A percentile compares a stretch with the other conserved stretches of the same genome.
Conservation (phyloP, 495 filamentous ascomycete species). For the Hypoxylon lienhwacheense region DNA sequence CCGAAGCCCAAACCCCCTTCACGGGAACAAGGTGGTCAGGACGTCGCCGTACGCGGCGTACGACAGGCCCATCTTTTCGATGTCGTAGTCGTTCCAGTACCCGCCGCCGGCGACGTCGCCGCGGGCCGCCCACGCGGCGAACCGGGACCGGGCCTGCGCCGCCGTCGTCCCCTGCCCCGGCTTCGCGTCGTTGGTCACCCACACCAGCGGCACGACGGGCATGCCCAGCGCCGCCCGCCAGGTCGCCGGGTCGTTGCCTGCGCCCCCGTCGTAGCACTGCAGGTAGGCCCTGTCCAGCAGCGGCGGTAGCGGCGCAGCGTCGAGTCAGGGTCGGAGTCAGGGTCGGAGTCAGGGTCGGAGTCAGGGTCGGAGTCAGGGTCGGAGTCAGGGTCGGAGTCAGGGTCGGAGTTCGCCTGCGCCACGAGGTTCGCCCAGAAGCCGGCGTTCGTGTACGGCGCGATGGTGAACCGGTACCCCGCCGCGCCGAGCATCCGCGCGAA, state of each 20-base stretch:
- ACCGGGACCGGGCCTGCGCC: constrained; percentile 40
- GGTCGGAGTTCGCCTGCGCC: constrained; percentile 37
- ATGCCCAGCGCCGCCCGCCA: constrained; percentile 44
- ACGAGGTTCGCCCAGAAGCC: constrained; percentile 40
- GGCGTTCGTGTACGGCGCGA: constrained; percentile 45
- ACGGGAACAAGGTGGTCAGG: constrained; percentile 41
- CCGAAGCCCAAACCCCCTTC: no score
- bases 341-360: no score
- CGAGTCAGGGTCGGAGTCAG: no score
- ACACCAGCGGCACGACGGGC: constrained; percentile 49
- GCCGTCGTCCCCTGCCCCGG: constrained; percentile 42
- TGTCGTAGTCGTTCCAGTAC: constrained; percentile 52
- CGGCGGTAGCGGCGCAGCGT: no score
- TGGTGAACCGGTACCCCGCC: constrained; percentile 46
- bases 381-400: no score
- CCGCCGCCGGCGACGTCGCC: constrained; percentile 44
- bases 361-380: no score
- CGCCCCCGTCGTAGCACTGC: constrained; percentile 49
- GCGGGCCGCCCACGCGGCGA: constrained; percentile 38
- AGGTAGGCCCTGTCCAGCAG: constrained; percentile 46
- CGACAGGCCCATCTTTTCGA: constrained; percentile 48
- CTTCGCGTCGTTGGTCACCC: constrained; percentile 51
- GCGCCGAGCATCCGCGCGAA: constrained; percentile 47
- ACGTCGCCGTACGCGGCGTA: constrained; percentile 44
- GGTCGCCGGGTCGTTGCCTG: constrained; percentile 40